These are phyloP conservation scores for Aspergillus neotritici DNA, from an alignment of 2,329 filamentous ascomycete species.

Conservation along the genomic window DNA sequence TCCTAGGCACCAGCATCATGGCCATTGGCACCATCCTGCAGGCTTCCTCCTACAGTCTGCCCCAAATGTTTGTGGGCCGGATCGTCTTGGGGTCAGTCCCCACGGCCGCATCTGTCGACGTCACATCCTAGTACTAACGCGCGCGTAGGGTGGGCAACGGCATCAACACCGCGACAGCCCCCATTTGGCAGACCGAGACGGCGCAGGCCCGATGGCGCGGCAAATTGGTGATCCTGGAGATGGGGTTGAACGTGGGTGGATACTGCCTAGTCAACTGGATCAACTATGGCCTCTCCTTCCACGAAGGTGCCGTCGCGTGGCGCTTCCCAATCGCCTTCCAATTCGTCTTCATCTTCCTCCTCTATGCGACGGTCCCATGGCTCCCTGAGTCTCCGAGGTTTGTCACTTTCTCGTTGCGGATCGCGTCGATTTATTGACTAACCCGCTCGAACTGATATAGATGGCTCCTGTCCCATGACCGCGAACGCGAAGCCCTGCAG, in stretches of 20 bases:
- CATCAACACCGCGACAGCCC: slow-evolving; percentile 47
- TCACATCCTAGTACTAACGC: background rate
- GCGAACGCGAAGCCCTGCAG: slow-evolving; percentile 43
- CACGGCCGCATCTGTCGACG: background rate
- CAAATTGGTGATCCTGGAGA: slow-evolving; percentile 44
- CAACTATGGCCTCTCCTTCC: slow-evolving; percentile 48
- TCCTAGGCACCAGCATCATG: slow-evolving; percentile 47
- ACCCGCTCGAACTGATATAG: slow-evolving; percentile 10
- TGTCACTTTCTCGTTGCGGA: background rate
- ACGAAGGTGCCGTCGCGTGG: slow-evolving; percentile 40
- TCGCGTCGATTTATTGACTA: background rate
- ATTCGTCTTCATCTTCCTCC: slow-evolving; percentile 46
- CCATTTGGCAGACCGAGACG: slow-evolving; percentile 49
- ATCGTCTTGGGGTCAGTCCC: slow-evolving; percentile 24
- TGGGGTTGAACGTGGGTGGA: slow-evolving; percentile 49
- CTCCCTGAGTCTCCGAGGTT: slow-evolving; percentile 21
- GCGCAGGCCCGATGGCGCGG: slow-evolving; percentile 42
- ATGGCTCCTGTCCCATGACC: slow-evolving; percentile 42
- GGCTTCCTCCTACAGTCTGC: slow-evolving; percentile 40
- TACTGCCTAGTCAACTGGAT: slow-evolving; percentile 50
- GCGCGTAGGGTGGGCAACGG: slow-evolving; percentile 43
- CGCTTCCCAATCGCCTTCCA: slow-evolving; percentile 46
- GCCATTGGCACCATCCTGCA: slow-evolving; percentile 46
- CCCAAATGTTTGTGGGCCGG: slow-evolving; percentile 48
- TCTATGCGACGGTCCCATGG: slow-evolving; percentile 41